Conservation (phyloP, 176 grass and related monocot genomes). For the Poa pratensis region DNA sequence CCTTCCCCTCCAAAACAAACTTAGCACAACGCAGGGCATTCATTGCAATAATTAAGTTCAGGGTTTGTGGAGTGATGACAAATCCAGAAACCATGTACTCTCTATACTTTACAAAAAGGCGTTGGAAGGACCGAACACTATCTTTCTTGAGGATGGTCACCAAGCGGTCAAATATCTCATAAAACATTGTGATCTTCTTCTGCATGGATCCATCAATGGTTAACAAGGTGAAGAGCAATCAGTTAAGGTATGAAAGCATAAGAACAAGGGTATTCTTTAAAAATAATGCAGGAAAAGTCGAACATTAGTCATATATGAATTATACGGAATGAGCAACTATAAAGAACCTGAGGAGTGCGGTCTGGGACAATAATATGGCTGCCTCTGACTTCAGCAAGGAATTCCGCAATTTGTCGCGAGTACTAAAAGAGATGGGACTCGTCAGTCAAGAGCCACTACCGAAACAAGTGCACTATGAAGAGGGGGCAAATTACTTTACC, state of each 20-base stretch:
- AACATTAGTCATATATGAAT: background rate
- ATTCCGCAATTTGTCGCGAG: background rate
- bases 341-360: constrained; percentile 31
- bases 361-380: constrained; percentile 24
- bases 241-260: no score
- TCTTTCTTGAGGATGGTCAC: background rate
- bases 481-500: constrained; percentile 4
- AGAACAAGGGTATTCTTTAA: no score
- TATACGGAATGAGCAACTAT: background rate
- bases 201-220: background rate
- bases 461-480: background rate
- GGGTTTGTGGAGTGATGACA: constrained; percentile 23
- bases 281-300: background rate
- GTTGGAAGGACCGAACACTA: background rate
- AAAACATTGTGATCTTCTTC: background rate
- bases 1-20: constrained; percentile 33
- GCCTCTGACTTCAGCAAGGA: background rate
- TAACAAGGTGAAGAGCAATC: background rate
- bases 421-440: background rate
- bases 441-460: background rate
- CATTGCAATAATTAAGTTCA: background rate
- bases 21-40: constrained; percentile 40
- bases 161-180: background rate
- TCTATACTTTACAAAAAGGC: background rate
- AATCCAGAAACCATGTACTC: background rate